Evolutionary conservation across 2,329 filamentous ascomycete genomes (phyloP), one percentile per base, ranked within the genome.

Genomic region (Akanthomyces lecanii): DNA sequence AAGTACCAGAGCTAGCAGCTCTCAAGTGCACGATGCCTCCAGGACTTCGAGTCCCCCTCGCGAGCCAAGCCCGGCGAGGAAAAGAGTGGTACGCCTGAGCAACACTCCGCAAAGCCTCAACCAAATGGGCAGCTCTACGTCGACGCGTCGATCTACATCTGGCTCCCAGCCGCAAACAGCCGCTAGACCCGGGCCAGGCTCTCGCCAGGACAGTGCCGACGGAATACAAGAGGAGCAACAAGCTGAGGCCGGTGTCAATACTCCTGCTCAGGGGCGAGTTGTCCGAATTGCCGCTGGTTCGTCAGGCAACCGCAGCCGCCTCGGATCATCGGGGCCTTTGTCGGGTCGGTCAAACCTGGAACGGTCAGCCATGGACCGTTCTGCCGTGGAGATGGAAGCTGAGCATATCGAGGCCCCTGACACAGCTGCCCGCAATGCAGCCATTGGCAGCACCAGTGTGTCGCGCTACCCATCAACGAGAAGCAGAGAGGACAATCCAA

Each of bases 401-500:
- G 81, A 84, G 16, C 73, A 71, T 4, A 72, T 74, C 0, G 81
- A 84, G 42, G 79, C 79, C 8, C 80, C 83, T 4, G 77, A 78
- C 23, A 86, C 82, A 4, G 76, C 77, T 16, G 76, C 78, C 7
- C 79, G 81, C 16, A 76, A 81, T n/a, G 75, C 79, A 23, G 72
- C 78, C 28, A 69, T 77, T 23, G 79, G 77, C 65, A 77, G 82
- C 53, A 81, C 81, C 44, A 86, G 82, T 68, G 79, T 81, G 61
- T 82, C 82, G 55, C 79, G 82, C 70, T 79, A 82, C 65, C 72
- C 78, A 44, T 79, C 83, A 4, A 83, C 82, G 2, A 76, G 79
- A 50, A 78, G 78, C 42, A 78, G 80, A 56, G 85, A 85, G 3
- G 89, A 92, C 28, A 87, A 89, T 40, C 76, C 78, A 40, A 87